Evolutionary conservation across 176 grass and related monocot species (phyloP).

Genomic region (Paspalum notatum): DNA sequence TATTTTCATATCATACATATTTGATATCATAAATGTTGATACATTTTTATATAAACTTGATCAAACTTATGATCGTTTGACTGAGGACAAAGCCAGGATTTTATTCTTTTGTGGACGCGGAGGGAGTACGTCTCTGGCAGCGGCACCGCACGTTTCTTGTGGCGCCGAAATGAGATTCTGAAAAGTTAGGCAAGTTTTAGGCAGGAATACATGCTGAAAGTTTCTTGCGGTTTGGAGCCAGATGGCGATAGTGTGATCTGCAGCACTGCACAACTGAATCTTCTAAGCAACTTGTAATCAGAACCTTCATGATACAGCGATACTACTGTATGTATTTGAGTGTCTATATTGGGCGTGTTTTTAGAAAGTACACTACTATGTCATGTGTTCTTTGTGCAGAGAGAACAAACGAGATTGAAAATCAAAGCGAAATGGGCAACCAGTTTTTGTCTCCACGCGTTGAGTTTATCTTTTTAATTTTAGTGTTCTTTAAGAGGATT

Average conservation of each 20-base stretch:
- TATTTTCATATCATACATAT: too few relatives aligned
- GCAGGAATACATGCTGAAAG: slow-evolving; percentile 9
- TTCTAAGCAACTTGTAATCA: not conserved
- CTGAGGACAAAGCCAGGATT: too few relatives aligned
- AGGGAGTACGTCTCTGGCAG: not conserved
- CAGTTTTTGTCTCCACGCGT: not conserved
- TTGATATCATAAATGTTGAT: too few relatives aligned
- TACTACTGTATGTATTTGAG: not conserved
- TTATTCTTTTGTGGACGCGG: too few relatives aligned
- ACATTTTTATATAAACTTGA: too few relatives aligned
- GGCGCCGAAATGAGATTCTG: slow-evolving; percentile 12
- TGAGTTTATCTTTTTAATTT: not conserved
- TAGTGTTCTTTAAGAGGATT: not conserved
- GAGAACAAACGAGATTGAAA: not conserved
- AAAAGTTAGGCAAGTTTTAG: not conserved
- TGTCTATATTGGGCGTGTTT: not conserved
- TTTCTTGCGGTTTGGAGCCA: not conserved
- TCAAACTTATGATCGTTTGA: too few relatives aligned
- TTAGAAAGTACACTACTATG: too few relatives aligned
- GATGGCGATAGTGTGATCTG: not conserved
- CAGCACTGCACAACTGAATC: not conserved
- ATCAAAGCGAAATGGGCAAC: not conserved
- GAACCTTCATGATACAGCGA: not conserved
- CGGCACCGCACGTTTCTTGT: not conserved
- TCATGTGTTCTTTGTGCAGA: not conserved